Evolutionary conservation across 768 basidiomycete genomes (phyloP).

Genomic region (Polyporus arcularius): DNA sequence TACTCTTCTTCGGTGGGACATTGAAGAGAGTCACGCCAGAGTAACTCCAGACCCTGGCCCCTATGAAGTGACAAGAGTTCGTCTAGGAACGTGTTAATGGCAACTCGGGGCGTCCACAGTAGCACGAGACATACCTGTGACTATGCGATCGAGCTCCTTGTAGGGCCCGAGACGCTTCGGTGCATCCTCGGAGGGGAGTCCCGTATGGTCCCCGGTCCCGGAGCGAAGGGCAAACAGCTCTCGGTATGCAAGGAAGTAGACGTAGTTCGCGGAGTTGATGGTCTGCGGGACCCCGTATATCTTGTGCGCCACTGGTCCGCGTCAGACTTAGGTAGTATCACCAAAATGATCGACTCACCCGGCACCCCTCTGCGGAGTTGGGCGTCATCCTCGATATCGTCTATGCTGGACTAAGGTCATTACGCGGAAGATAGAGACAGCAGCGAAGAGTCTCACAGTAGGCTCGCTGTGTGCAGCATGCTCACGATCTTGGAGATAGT

Average conservation of each 20-base stretch:
- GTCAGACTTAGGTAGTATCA: not conserved
- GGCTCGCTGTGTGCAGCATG: conserved; percentile 93
- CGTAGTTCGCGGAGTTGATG: conserved; percentile 96
- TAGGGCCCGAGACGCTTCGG: conserved; percentile 31
- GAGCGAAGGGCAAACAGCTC: conserved; percentile 68
- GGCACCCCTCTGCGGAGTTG: conserved; percentile 85
- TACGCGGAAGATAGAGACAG: not conserved
- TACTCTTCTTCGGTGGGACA: conserved; percentile 97
- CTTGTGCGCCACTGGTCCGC: conserved; percentile 75
- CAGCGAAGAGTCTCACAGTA: conserved; percentile 62
- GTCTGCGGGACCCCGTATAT: conserved; percentile 97
- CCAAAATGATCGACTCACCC: conserved; percentile 40
- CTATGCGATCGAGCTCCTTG: conserved; percentile 63
- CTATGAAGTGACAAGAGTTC: conserved; percentile 63
- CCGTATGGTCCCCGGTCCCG: conserved; percentile 11
- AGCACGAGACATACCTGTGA: conserved; percentile 55
- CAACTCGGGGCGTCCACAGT: not conserved
- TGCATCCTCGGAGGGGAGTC: not conserved
- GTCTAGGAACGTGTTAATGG: conserved; percentile 17
- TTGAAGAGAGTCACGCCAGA: conserved; percentile 89
- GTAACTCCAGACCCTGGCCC: conserved; percentile 91
- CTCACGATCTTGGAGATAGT: conserved; percentile 82
- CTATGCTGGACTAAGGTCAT: conserved; percentile 58
- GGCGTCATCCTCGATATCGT: conserved; percentile 93
- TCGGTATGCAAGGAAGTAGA: conserved; percentile 91